Conservation (phyloP, 2,329 filamentous ascomycete genomes). For the Pyrenochaeta sp. region DNA sequence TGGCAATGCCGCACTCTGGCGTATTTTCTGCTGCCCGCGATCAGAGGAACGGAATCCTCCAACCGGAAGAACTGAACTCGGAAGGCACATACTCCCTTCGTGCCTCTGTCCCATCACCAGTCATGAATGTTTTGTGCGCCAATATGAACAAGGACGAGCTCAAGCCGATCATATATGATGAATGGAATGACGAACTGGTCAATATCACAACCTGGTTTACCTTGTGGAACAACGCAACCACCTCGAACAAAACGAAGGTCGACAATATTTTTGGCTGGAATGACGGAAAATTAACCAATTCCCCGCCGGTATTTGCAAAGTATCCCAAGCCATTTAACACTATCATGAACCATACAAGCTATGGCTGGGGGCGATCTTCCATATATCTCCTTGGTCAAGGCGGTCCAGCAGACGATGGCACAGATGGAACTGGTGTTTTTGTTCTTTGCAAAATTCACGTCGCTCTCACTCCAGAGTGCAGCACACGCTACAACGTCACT, state of each 20-base stretch:
- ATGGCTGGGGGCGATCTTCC: constrained; percentile 55
- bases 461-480: constrained; percentile 70
- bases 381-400: constrained; percentile 69
- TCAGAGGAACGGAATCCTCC: constrained; percentile 69
- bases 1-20: constrained; percentile 78
- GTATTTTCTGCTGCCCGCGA: constrained; percentile 71
- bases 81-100: constrained; percentile 72
- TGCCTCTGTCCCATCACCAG: constrained; percentile 74
- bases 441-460: constrained; percentile 73
- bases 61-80: constrained; percentile 67
- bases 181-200: constrained; percentile 60
- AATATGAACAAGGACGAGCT: constrained; percentile 69
- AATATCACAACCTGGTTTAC: constrained; percentile 31
- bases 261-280: constrained; percentile 76
- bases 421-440: constrained; percentile 52
- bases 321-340: constrained; percentile 71
- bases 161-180: constrained; percentile 67
- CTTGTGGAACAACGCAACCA: constrained; percentile 30
- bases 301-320: constrained; percentile 52
- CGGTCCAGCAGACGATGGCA: constrained; percentile 23
- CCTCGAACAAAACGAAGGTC: constrained; percentile 57
- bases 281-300: constrained; percentile 60
- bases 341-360: constrained; percentile 47
- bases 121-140: constrained; percentile 75
- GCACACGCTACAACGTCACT: constrained; percentile 61